Base-by-base conservation (phyloP, 441 rosid genomes). In the Biscutella auriculata region DNA sequence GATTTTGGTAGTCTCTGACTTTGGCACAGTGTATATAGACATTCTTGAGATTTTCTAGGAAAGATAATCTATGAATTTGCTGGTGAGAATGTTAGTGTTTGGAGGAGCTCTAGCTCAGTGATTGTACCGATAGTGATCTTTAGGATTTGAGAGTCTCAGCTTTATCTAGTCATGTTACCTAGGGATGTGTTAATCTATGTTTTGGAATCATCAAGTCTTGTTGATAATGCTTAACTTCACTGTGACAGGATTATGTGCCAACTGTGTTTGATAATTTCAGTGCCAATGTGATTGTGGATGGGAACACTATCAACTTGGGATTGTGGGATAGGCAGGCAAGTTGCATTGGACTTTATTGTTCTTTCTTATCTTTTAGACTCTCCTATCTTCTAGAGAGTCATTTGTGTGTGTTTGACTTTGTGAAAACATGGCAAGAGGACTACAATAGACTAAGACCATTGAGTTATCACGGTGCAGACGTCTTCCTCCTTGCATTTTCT, bases 291-390 rank as follows among this genome's bases (percentile, higher is more conserved):
- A 89, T 81, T 46, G 97, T 89, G 50, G 94, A 89, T 80, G 95
- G 95, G 26, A 89, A 76, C 77, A 89, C 93, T 35, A 87, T 89
- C 53, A 86, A 89, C 71, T 79, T 89, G 13, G 97, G 91, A 34
- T 68, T 89, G 71, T 89, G 97, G 97, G 97, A 89, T 57, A 89
- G 95, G 97, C 97, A 27, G 97, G 97, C 84, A 57, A 63, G 70
- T 62, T 65, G 35, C 5, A 47, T 47, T 60, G 11, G 30, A 48
- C 13, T 42, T 41, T 8, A 4, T 2, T 36, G 12, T 44, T 62
- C 41, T 35, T 14, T 53, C 30, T 48, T 44, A 29, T 25, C 32
- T 25, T 13, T 30, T 52, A 16, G n/a, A 15, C 23, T 49, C 26
- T 27, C 35, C n/a, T n/a, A 55, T 3, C 28, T 21, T 16, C 23